Percentiles rank a stretch among this genome's conserved stretches.
These are phyloP conservation scores for Venturia aucupariae DNA, from an alignment of 2,329 filamentous ascomycete species.

Conservation along the genomic window DNA sequence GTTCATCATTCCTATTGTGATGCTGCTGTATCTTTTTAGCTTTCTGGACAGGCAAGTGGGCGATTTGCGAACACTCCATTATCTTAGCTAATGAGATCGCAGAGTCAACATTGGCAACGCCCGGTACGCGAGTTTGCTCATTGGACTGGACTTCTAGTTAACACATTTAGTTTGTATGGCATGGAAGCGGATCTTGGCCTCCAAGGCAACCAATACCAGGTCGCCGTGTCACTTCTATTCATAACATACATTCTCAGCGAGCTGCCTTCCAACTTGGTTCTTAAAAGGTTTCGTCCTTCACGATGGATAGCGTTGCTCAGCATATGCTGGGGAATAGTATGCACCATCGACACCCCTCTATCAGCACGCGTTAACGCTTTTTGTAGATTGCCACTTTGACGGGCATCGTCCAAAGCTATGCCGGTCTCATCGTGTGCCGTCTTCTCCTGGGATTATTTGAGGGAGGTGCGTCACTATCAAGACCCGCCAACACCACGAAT, in stretches of 20 bases:
- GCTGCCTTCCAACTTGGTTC: slow-evolving; percentile 37
- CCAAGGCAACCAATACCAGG: slow-evolving; percentile 58
- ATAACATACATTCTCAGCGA: slow-evolving; percentile 38
- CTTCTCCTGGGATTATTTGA: slow-evolving; percentile 60
- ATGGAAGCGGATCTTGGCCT: slow-evolving; percentile 55
- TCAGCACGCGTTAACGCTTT: neutral
- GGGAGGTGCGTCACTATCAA: slow-evolving; percentile 38
- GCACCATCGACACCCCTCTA: neutral
- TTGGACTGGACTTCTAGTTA: neutral
- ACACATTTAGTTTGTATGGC: slow-evolving; percentile 41
- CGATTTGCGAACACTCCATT: slow-evolving; percentile 22
- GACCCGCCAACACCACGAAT: too few relatives aligned
- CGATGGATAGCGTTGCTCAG: slow-evolving; percentile 53
- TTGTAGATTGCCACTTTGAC: slow-evolving; percentile 48
- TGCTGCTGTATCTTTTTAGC: slow-evolving; percentile 63
- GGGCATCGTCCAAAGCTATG: slow-evolving; percentile 58
- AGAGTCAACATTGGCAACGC: slow-evolving; percentile 65
- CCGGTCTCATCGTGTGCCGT: slow-evolving; percentile 56
- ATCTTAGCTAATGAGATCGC: neutral
- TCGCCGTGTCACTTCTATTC: slow-evolving; percentile 35
- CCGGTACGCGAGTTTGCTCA: slow-evolving; percentile 21
- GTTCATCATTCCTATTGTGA: slow-evolving; percentile 56
- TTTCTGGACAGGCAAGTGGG: slow-evolving; percentile 55
- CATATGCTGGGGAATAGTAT: slow-evolving; percentile 48
- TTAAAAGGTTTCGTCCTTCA: slow-evolving; percentile 37